These are phyloP conservation scores for Singerocomus inundabilis DNA, from an alignment of 1,284 basidiomycete species.

Conservation along the genomic window DNA sequence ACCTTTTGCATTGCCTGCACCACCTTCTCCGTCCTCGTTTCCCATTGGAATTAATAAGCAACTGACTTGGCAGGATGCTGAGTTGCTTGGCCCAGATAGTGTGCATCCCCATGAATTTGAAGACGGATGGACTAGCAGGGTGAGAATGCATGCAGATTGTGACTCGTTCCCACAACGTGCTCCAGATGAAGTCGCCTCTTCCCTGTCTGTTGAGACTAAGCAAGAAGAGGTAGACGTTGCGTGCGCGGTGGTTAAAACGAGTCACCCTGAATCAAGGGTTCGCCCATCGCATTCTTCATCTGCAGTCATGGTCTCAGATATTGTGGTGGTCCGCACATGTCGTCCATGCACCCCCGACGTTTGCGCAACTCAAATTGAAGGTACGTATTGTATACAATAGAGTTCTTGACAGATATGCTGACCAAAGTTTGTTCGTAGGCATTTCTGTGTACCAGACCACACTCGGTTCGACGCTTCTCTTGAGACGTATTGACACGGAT, in stretches of 20 bases:
- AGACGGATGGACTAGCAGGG: conserved; percentile 37
- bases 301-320: conserved; percentile 8
- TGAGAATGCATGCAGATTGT: conserved; percentile 14
- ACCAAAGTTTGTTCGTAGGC: conserved; percentile 39
- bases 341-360: conserved; percentile 59
- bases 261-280: conserved; percentile 5
- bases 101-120: conserved; percentile 46
- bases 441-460: conserved; percentile 69
- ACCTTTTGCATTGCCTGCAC: conserved; percentile 10
- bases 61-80: conserved; percentile 46
- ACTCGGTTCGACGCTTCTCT: conserved; percentile 49
- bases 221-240: conserved; percentile 4
- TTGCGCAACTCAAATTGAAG: conserved; percentile 64
- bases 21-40: conserved; percentile 8
- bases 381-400: conserved; percentile 37
- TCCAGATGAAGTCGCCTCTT: conserved; percentile 1
- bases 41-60: conserved; percentile 9
- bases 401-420: conserved; percentile 3
- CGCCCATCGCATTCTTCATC: conserved; percentile 1
- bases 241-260: conserved; percentile 6
- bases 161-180: conserved; percentile 7
- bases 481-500: conserved; percentile 70
- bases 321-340: conserved; percentile 55
- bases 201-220: neutral
- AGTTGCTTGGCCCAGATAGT: conserved; percentile 49